These are phyloP conservation scores for Setaria viridis DNA, from an alignment of 202 grass and related monocot species.

Conservation along the genomic window DNA sequence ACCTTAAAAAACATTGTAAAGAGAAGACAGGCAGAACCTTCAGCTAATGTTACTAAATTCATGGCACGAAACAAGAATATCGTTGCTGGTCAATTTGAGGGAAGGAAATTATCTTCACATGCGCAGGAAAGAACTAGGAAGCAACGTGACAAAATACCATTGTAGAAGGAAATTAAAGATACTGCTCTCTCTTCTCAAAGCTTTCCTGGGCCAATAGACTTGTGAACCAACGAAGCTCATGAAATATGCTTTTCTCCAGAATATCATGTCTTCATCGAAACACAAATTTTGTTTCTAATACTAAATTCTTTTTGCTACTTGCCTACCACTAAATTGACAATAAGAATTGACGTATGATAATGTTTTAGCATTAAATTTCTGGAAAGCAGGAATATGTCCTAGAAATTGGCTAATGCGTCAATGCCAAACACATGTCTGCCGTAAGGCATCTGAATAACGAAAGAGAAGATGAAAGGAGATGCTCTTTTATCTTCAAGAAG, in stretches of 20 bases:
- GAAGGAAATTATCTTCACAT: constrained; percentile 32
- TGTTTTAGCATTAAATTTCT: constrained; percentile 31
- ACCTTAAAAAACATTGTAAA: constrained; percentile 36
- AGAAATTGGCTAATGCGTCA: constrained; percentile 68
- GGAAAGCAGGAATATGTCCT: constrained; percentile 52
- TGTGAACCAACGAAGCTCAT: constrained; percentile 28
- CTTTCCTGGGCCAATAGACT: constrained; percentile 35
- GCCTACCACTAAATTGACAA: constrained; percentile 54
- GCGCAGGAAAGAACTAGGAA: constrained; percentile 54
- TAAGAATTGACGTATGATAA: constrained; percentile 44
- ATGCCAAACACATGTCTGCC: constrained; percentile 72
- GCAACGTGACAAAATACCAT: constrained; percentile 49
- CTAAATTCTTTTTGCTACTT: constrained; percentile 45
- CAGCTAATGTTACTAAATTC: constrained; percentile 38
- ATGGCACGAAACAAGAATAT: constrained; percentile 44
- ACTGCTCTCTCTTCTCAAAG: constrained; percentile 34
- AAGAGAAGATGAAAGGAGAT: constrained; percentile 74
- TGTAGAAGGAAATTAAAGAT: constrained; percentile 47
- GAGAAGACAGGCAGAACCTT: constrained; percentile 40
- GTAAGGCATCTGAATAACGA: constrained; percentile 80
- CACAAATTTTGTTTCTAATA: constrained; percentile 58
- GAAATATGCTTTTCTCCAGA: constrained; percentile 47
- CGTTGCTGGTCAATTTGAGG: constrained; percentile 37
- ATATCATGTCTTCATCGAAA: constrained; percentile 62
- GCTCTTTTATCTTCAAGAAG: constrained; percentile 75